Evolutionary conservation across 179 eudicot species (phyloP).

Genomic region (Silene coronaria): DNA sequence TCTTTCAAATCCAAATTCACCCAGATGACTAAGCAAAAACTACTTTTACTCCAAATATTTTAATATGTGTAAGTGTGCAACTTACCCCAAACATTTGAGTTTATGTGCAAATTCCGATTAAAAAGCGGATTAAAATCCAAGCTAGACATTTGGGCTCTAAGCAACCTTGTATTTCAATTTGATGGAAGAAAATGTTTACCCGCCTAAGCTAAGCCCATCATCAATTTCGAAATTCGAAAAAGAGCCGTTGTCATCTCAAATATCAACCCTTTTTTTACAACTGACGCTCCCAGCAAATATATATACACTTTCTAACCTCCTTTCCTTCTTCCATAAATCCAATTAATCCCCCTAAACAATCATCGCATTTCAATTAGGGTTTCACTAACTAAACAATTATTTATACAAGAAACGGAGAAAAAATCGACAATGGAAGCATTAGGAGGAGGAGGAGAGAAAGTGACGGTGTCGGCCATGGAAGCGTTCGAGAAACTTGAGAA

Average conservation of each 20-base stretch:
- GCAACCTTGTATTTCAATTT: too few relatives aligned
- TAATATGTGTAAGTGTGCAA: too few relatives aligned
- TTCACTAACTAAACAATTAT: background rate
- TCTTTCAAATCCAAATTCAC: too few relatives aligned
- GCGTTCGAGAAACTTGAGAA: constrained; percentile 95
- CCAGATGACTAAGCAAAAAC: too few relatives aligned
- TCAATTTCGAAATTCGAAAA: constrained; percentile 13
- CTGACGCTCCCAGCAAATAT: background rate
- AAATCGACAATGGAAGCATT: constrained; percentile 16
- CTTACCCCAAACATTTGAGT: too few relatives aligned
- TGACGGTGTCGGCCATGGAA: constrained; percentile 58
- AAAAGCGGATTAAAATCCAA: background rate
- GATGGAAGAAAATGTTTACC: background rate
- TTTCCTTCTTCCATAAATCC: background rate
- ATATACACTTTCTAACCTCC: background rate
- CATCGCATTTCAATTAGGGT: constrained; percentile 17
- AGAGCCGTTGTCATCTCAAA: constrained; percentile 16
- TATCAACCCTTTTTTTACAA: background rate
- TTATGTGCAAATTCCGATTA: too few relatives aligned
- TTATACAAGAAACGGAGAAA: too few relatives aligned
- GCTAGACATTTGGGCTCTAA: background rate
- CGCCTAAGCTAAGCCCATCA: background rate
- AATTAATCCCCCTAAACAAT: background rate
- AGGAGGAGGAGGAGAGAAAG: constrained; percentile 16
- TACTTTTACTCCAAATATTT: too few relatives aligned